Evolutionary conservation across 2,329 filamentous ascomycete species (phyloP), one percentile per base, ranked within the genome.

Genomic region (Aspergillus sp.): DNA sequence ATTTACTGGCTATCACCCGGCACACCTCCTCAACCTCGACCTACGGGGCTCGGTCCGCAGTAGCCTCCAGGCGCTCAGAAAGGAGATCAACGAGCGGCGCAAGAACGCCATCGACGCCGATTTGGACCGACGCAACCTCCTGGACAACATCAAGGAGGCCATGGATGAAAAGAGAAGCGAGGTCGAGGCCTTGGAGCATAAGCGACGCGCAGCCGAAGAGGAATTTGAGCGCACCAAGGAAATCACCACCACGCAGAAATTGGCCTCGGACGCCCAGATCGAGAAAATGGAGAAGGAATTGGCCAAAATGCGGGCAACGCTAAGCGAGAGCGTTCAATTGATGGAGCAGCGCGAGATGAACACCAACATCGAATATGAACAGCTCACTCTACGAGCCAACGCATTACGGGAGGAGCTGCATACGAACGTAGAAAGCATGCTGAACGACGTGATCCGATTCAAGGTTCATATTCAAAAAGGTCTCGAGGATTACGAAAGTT

Each of bases 241-340:
- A 81, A 86, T 87, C 60, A 94, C 90, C 7, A 90, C 85, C 50
- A 91, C 92, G 18, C 92, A 96, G 74, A 96, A 96, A 78, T 86
- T 94, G 73, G 89, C 88, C 7, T 91, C 89, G 2, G 95, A 98
- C 73, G 87, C 93, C 9, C 94, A 98, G 75, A 96, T 99, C 69
- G 95, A 99, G 77, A 95, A 95, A 81, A 96, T 97, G 89, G 95
- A 99, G 78, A 97, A 96, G 77, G 93, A 99, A 75, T 81, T 99
- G n/a, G 90, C 91, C 51, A 91, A 92, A 74, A 96, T 98, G 91
- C 85, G 93, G 47, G 86, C 89, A 2, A 89, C 89, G 11, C 81
- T 97, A 31, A 89, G 87, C 2, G 94, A 97, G 75, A 92, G 88
- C 36, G 90, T 97, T 55, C 91, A 97, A 76, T 77, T 96, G 52